A percentile compares a stretch with the other conserved stretches of the same genome.
Evolutionary conservation across 345 rosid genomes (phyloP).

Genomic region (Schrenkiella parvula): DNA sequence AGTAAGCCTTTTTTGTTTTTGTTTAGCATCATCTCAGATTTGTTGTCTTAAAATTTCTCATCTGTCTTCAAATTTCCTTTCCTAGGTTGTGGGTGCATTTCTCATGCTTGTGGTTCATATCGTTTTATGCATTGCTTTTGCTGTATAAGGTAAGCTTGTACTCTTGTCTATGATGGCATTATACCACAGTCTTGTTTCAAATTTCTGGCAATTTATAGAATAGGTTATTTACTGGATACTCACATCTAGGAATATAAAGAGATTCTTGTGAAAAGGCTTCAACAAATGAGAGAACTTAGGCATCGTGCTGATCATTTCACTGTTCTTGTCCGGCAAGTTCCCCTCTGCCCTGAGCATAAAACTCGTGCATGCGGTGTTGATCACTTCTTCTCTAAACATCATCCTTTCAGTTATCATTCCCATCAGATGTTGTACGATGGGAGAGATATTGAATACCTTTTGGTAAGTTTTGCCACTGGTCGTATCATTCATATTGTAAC

Average conservation of each 20-base stretch:
- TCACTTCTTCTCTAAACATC: constrained; percentile 74
- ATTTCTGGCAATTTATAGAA: constrained; percentile 5
- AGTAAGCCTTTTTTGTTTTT: constrained; percentile 31
- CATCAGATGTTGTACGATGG: constrained; percentile 67
- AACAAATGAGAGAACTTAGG: constrained; percentile 45
- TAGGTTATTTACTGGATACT: constrained; percentile 36
- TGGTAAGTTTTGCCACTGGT: constrained; percentile 42
- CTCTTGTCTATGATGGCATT: background rate
- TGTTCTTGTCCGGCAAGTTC: constrained; percentile 72
- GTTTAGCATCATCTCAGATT: background rate
- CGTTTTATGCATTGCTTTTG: constrained; percentile 64
- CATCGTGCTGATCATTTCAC: constrained; percentile 75
- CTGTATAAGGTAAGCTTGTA: constrained; percentile 52
- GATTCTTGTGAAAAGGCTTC: constrained; percentile 59
- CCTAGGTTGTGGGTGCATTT: constrained; percentile 95
- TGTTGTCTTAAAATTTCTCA: constrained; percentile 1
- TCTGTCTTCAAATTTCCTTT: background rate
- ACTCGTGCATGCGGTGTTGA: constrained; percentile 59
- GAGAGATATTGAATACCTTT: constrained; percentile 49
- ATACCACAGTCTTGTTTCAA: background rate
- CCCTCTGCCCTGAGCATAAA: constrained; percentile 57
- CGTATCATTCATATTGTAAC: background rate
- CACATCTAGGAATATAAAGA: constrained; percentile 68
- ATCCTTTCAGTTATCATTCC: constrained; percentile 59
- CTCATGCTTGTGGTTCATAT: constrained; percentile 71